These are phyloP conservation scores for Monosporozyma solicola DNA, from an alignment of 805 yeast species.

Conservation along the genomic window DNA sequence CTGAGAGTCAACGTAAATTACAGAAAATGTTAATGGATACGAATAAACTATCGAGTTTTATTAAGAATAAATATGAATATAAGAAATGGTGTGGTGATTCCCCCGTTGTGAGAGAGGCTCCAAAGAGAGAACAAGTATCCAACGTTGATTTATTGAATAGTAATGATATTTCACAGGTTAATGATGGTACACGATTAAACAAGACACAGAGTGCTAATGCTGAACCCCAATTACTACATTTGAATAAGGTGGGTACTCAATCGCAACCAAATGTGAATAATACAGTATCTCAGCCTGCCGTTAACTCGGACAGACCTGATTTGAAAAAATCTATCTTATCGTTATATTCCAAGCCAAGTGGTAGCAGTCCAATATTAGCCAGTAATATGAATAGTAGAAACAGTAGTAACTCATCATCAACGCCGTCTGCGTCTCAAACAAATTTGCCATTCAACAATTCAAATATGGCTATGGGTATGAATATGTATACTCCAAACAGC, in stretches of 20 bases:
- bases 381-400: slow-evolving; percentile 1
- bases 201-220: background rate
- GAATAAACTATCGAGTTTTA: slow-evolving; percentile 77
- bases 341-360: slow-evolving; percentile 59
- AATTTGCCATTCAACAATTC: background rate
- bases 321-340: slow-evolving; percentile 87
- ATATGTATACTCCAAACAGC: slow-evolving; percentile 3
- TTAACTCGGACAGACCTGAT: slow-evolving; percentile 53
- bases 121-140: background rate
- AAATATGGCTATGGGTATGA: background rate
- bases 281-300: background rate
- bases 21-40: slow-evolving; percentile 49
- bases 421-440: background rate
- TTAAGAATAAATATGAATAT: slow-evolving; percentile 83
- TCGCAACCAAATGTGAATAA: slow-evolving; percentile 1
- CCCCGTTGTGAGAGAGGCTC: background rate
- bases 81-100: slow-evolving; percentile 72
- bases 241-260: background rate
- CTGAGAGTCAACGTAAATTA: slow-evolving; percentile 33
- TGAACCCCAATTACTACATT: background rate
- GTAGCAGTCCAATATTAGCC: background rate
- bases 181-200: background rate
- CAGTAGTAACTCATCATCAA: slow-evolving; percentile 1
- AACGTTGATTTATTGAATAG: background rate
- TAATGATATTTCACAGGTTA: background rate